These are phyloP conservation scores for Tetragonia tetragonoides DNA, from an alignment of 148 eudicot species.

Conservation along the genomic window DNA sequence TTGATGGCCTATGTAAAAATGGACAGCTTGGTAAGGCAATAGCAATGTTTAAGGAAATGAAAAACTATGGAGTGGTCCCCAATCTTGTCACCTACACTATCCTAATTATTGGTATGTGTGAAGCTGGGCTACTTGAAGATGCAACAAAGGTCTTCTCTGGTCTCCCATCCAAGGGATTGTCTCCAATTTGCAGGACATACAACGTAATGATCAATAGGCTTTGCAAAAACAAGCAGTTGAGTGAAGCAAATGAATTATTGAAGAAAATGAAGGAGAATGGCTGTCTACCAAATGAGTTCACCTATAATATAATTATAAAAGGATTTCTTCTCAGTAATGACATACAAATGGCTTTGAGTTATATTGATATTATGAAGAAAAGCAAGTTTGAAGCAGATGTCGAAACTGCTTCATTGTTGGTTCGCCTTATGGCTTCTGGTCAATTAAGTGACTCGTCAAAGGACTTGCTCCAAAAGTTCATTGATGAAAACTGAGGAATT, in stretches of 20 bases:
- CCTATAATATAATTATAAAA: not conserved
- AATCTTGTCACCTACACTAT: conserved; percentile 4
- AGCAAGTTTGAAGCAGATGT: not conserved
- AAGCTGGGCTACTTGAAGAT: conserved; percentile 10
- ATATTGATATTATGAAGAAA: not conserved
- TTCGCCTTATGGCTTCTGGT: not conserved
- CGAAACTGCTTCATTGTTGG: not conserved
- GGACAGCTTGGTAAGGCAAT: conserved; percentile 8
- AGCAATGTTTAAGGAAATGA: not conserved
- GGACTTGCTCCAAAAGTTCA: not conserved
- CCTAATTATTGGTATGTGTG: conserved; percentile 21
- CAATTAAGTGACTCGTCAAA: not conserved
- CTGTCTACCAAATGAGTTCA: not conserved
- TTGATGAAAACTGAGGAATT: not conserved
- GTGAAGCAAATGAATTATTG: not conserved
- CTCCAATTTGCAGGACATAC: not conserved
- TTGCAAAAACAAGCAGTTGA: not conserved
- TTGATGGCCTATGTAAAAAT: conserved; percentile 10
- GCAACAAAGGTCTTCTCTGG: conserved; percentile 2
- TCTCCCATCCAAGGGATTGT: not conserved
- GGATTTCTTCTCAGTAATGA: conserved; percentile 4
- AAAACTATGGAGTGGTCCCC: conserved; percentile 1
- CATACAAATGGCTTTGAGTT: not conserved
- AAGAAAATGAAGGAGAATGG: not conserved
- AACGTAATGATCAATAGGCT: not conserved